Base-by-base conservation (phyloP, 371 early-diverging fungal genomes). In the Apophysomyces variabilis region DNA sequence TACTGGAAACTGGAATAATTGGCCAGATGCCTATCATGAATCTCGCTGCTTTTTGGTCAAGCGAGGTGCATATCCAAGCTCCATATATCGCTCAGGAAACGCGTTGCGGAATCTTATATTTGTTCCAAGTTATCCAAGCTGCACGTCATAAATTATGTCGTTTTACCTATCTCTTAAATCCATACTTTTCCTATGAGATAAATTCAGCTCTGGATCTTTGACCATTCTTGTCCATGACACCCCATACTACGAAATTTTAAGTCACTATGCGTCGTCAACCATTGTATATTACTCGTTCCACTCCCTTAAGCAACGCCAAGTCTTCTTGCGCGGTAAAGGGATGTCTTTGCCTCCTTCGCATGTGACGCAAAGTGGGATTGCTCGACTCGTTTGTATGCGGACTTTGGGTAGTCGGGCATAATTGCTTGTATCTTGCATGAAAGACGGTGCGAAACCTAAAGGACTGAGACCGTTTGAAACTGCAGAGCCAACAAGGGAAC, bases 221-320 rank as follows among this genome's bases (percentile, higher is more conserved):
- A 61, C 57, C 14, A 66, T 66, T 21, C 36, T 61, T 60, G 66
- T 47, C 66, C 66, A 66, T 21, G 66, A 46, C 16, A 66, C 66
- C 5, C 66, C 66, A 43, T 66, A 57, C 66, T 66, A 38, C 14
- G 16, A 56, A 60, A 8, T 36, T 5, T 1, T 9, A 47, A 45
- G n/a, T 12, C 7, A 26, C 37, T 21, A 58, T 16, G 38, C 1
- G 26, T 7, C 14, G 16, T 26, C 32, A 41, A 21, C 18, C 21
- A 44, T 16, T 26, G 32, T 3, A 26, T 3, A 26, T 59, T 54
- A 66, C 66, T 61, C 38, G 47, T 35, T 61, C 61, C 1, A 66
- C 66, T 14, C 66, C 66, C 36, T 60, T 61, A 1, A 66, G 36
- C 8, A 66, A 32, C 37, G 47, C 61, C 43, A 43, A 41, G 39